These are phyloP conservation scores for Ogataea methanolica DNA, from an alignment of 805 yeast genomes.

Conservation along the genomic window DNA sequence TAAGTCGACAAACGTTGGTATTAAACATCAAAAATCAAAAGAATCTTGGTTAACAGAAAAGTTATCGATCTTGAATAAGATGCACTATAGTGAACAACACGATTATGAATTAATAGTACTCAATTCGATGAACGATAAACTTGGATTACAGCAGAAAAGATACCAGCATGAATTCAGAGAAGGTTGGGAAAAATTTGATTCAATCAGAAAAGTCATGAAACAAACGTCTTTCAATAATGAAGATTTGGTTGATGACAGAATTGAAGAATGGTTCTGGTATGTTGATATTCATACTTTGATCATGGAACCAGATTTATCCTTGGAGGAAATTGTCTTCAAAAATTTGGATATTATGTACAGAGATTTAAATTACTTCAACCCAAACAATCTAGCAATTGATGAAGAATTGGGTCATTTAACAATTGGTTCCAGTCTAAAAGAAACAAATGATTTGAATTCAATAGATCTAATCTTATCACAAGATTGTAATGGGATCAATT, in stretches of 20 bases:
- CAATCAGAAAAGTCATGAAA: slow-evolving; percentile 31
- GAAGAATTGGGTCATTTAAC: slow-evolving; percentile 22
- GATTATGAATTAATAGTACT: slow-evolving; percentile 43
- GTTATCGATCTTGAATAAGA: slow-evolving; percentile 42
- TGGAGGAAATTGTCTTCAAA: slow-evolving; percentile 33
- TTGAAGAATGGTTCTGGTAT: slow-evolving; percentile 40
- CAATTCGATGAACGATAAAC: slow-evolving; percentile 29
- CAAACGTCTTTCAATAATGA: slow-evolving; percentile 15
- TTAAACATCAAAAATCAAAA: slow-evolving; percentile 34
- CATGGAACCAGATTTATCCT: slow-evolving; percentile 34
- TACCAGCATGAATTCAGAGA: slow-evolving; percentile 47
- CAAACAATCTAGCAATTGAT: slow-evolving; percentile 30
- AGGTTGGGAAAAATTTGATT: slow-evolving; percentile 41
- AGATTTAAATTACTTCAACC: slow-evolving; percentile 33
- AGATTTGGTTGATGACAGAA: slow-evolving; percentile 18
- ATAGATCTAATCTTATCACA: slow-evolving; percentile 34
- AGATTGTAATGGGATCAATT: slow-evolving; percentile 39
- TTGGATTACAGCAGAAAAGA: slow-evolving; percentile 39
- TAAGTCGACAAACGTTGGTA: slow-evolving; percentile 39
- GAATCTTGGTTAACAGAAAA: slow-evolving; percentile 44
- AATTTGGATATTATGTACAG: slow-evolving; percentile 28
- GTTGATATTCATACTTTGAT: slow-evolving; percentile 35
- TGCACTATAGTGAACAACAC: slow-evolving; percentile 41
- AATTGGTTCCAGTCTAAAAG: slow-evolving; percentile 18
- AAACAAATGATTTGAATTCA: slow-evolving; percentile 27